Evolutionary conservation across 2,329 filamentous ascomycete genomes (phyloP), one percentile per base, ranked within the genome.

Genomic region (Mycosphaerelloides madeirae): DNA sequence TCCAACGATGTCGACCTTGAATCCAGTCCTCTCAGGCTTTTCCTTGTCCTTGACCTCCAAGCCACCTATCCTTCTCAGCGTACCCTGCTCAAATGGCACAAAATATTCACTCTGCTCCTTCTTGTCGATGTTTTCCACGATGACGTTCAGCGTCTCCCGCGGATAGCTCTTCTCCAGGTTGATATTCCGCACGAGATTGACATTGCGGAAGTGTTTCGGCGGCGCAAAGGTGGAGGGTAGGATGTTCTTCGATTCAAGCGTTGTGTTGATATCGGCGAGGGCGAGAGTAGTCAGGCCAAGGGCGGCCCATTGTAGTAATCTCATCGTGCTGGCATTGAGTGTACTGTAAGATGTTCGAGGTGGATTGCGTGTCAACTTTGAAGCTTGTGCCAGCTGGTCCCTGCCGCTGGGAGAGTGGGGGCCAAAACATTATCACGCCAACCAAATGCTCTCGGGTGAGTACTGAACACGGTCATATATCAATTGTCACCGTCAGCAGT

Each of bases 1-100:
- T 58, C 75, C 84, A 13, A 86, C 81, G 41, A 79, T 71, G 55
- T 87, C 82, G 32, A 84, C 81, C 16, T 37, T 12, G 66, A 96
- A 95, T 28, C 78, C 74, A 11, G 77, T 79, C 55, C 80, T 76
- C 41, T 75, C 77, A 29, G 78, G 68, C 53, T 89, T 79, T 69
- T 95, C 95, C 76, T 90, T 93, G 67, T 97, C 88, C 73, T 85
- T 87, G 42, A 90, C 93, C 71, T 97, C 90, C 46, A 98, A 72
- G 31, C 85, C 88, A 54, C 91, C 93, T 51, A 97, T 73, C 54
- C 79, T 83, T 53, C 80, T 78, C 59, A 95, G 79, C 67, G 87
- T 75, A 52, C 83, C 78, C 47, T 83, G 74, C 45, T 87, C 84
- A 64, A 98, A 95, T 3, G 90, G 87, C 41, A 98, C 62, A 68